Evolutionary conservation across 2,329 filamentous ascomycete genomes (phyloP).

Genomic region (Ascochyta koolunga): DNA sequence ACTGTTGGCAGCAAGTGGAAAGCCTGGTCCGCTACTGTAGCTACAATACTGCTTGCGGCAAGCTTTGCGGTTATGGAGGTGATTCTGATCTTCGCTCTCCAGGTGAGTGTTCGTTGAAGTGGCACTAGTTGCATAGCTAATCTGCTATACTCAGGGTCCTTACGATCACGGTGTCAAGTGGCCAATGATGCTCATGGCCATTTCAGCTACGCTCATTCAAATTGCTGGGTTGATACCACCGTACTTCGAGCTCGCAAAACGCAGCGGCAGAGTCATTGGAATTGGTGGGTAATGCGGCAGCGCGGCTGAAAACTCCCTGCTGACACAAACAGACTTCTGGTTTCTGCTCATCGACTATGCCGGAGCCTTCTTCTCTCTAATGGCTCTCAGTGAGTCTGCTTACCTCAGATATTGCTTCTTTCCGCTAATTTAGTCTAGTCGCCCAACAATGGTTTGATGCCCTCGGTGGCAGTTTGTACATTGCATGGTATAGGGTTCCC

Average conservation of each 20-base stretch:
- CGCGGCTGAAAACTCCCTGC: background rate
- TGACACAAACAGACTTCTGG: constrained; percentile 51
- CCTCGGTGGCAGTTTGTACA: constrained; percentile 65
- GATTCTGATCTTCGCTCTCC: constrained; percentile 63
- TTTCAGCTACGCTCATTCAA: constrained; percentile 64
- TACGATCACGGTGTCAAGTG: constrained; percentile 61
- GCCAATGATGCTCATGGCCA: constrained; percentile 63
- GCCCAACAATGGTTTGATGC: constrained; percentile 67
- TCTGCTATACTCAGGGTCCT: constrained; percentile 51
- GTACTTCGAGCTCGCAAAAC: constrained; percentile 67
- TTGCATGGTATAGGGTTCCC: constrained; percentile 58
- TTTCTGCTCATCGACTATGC: constrained; percentile 66
- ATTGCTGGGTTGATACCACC: constrained; percentile 64
- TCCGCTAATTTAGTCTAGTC: constrained; percentile 50
- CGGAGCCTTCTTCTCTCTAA: constrained; percentile 68
- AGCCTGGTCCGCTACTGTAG: constrained; percentile 53
- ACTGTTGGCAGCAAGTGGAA: constrained; percentile 52
- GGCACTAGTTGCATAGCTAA: background rate
- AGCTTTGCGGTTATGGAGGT: constrained; percentile 62
- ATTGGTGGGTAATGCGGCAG: constrained; percentile 56
- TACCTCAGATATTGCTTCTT: background rate
- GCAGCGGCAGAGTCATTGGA: constrained; percentile 65
- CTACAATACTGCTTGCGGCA: constrained; percentile 50
- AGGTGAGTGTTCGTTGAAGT: constrained; percentile 47
- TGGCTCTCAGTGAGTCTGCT: constrained; percentile 60